A percentile compares a stretch with the other conserved stretches of the same genome.
These are phyloP conservation scores for Mucor indicus DNA, from an alignment of 371 early-diverging fungal genomes.

Conservation along the genomic window DNA sequence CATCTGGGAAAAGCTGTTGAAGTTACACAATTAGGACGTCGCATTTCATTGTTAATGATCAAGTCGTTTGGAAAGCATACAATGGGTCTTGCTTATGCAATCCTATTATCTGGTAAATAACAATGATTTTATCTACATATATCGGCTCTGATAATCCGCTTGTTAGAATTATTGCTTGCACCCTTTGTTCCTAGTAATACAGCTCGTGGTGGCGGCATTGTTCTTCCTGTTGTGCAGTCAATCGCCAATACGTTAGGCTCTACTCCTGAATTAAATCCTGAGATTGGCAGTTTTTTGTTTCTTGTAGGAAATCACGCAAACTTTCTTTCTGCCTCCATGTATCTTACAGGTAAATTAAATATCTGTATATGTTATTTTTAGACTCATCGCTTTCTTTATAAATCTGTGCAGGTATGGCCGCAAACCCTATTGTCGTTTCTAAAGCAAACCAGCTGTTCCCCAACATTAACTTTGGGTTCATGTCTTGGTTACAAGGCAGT, in stretches of 20 bases:
- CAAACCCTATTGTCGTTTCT: conserved; percentile 62
- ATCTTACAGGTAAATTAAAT: conserved; percentile 47
- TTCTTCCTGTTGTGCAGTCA: conserved; percentile 67
- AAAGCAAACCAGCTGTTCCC: conserved; percentile 51
- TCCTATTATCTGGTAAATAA: conserved; percentile 45
- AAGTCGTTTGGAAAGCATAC: conserved; percentile 50
- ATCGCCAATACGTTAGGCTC: conserved; percentile 54
- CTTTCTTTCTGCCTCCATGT: conserved; percentile 62
- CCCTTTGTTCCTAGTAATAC: conserved; percentile 76
- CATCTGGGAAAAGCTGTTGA: conserved; percentile 67
- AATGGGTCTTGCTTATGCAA: conserved; percentile 62
- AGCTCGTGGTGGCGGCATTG: conserved; percentile 72
- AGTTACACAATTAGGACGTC: conserved; percentile 54
- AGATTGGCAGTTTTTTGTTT: conserved; percentile 50
- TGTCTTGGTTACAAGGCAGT: conserved; percentile 58
- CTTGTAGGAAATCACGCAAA: conserved; percentile 62
- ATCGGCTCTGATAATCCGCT: no score
- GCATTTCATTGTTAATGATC: conserved; percentile 56
- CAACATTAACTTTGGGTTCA: conserved; percentile 53
- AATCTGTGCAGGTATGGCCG: conserved; percentile 54
- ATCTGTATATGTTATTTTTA: neutral
- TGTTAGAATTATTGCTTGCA: conserved; percentile 54
- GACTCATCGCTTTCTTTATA: no score
- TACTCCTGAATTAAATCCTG: conserved; percentile 27
- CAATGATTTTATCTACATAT: neutral